Conservation (phyloP, 2,329 filamentous ascomycete genomes). For the Ascochyta viciae-villosae region DNA sequence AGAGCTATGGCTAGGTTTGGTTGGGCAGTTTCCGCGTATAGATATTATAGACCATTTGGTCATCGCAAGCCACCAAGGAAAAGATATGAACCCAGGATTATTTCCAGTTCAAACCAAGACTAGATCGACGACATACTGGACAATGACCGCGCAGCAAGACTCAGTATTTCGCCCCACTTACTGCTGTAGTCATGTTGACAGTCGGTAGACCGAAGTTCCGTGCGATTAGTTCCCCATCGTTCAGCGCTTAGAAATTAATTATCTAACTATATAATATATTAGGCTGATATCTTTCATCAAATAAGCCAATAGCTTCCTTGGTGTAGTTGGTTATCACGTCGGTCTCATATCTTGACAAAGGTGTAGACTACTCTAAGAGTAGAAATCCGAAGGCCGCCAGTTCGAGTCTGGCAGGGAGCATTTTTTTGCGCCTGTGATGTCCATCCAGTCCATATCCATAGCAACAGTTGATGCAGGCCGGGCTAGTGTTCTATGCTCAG, state of each 20-base stretch:
- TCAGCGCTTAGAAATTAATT: fast-evolving
- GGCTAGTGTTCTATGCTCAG: neutral
- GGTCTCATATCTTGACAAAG: constrained; percentile 41
- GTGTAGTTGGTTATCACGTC: constrained; percentile 50
- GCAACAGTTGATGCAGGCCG: neutral
- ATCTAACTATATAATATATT: no score
- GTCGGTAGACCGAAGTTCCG: no score
- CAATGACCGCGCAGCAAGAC: no score
- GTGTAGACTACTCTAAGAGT: constrained; percentile 34
- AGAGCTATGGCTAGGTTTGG: neutral
- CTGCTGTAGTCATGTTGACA: no score
- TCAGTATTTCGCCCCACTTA: no score
- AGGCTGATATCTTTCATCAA: constrained; percentile 1
- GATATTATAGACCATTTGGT: neutral
- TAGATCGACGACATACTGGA: no score
- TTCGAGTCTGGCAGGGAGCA: constrained; percentile 44
- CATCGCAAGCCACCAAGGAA: no score
- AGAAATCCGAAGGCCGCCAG: constrained; percentile 47
- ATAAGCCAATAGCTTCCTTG: constrained; percentile 35
- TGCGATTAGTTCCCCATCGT: no score
- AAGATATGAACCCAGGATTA: no score
- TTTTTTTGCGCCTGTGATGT: constrained; percentile 15
- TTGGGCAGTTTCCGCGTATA: neutral
- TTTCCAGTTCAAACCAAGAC: no score
- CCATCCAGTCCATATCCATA: neutral